Evolutionary conservation across 148 eudicot genomes (phyloP), one percentile per base, ranked within the genome.

Genomic region (Simmondsia chinensis): DNA sequence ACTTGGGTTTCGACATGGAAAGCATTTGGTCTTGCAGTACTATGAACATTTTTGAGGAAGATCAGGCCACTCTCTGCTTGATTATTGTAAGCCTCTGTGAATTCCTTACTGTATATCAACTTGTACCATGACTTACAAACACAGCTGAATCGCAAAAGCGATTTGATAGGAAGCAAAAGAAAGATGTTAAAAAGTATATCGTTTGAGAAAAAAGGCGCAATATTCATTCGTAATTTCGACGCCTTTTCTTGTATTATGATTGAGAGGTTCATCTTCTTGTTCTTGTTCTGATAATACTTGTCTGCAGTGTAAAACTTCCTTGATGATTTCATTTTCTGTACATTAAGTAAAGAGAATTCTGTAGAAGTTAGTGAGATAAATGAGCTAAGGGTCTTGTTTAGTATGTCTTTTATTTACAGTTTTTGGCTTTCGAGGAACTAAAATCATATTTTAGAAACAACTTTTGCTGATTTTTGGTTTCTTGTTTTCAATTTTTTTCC

Each of bases 101-200:
- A 69, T 35, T 69, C 46, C 1, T 56, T 48, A 35, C 69, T 56
- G 32, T 63, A 37, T 34, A 69, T 63, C 60, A 69, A 10, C 25
- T 43, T 69, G 27, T 57, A 46, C 73, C 73, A 69, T 13, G 51
- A 33, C 68, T 63, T 69, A 48, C 73, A 69, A 27, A 69, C 73
- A 57, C 46, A 63, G 29, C 50, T 42, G 30, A 50, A 31, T 33
- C 48, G 51, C 52, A 57, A 33, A 43, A 69, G 69, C 23, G 73
- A 41, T 42, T 52, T 50, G 21, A 59, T 46, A 6, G 69, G 73
- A 14, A 69, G 64, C 4, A 63, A 33, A 24, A 63, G 61, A 38
- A 69, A 56, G 41, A 69, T 57, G 56, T 33, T 47, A 23, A 62
- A 69, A 48, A 63, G 16, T 60, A 63, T 41, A 45, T 69, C 73